These are phyloP conservation scores for Eucalyptus regnans DNA, from an alignment of 345 rosid species.

Conservation along the genomic window DNA sequence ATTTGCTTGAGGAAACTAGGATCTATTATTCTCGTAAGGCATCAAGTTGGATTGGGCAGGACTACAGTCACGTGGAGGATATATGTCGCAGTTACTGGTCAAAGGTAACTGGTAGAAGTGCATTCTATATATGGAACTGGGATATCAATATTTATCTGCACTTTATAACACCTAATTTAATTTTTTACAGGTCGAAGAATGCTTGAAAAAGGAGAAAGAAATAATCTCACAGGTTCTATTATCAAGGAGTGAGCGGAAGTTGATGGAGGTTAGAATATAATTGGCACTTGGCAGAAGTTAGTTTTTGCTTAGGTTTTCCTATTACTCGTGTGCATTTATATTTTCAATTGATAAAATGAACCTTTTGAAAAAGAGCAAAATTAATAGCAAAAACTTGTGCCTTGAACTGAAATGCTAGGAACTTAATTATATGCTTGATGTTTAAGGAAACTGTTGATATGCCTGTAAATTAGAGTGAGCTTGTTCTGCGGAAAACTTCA, in stretches of 20 bases:
- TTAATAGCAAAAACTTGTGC: not conserved
- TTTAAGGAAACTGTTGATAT: not conserved
- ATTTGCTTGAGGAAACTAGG: slow-evolving; percentile 17
- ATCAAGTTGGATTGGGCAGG: slow-evolving; percentile 24
- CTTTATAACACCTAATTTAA: not conserved
- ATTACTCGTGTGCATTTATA: not conserved
- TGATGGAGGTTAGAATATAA: slow-evolving; percentile 12
- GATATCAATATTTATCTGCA: not conserved
- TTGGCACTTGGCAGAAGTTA: not conserved
- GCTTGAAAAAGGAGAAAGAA: slow-evolving; percentile 26
- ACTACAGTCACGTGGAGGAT: not conserved
- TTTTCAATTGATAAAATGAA: not conserved
- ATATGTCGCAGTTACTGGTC: slow-evolving; percentile 28
- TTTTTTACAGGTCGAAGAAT: slow-evolving; percentile 17
- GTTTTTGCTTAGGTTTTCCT: not conserved
- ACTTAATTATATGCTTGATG: not conserved
- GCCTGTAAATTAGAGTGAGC: not conserved
- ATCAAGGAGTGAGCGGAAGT: slow-evolving; percentile 24
- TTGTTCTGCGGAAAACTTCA: not conserved
- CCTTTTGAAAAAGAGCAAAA: not conserved
- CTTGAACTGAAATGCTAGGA: not conserved
- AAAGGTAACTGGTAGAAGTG: slow-evolving; percentile 7
- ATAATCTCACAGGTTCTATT: slow-evolving; percentile 21
- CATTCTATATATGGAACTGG: not conserved
- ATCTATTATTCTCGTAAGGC: slow-evolving; percentile 33